These are phyloP conservation scores for Stereocaulon alpinum DNA, from an alignment of 495 filamentous ascomycete genomes.

Conservation along the genomic window DNA sequence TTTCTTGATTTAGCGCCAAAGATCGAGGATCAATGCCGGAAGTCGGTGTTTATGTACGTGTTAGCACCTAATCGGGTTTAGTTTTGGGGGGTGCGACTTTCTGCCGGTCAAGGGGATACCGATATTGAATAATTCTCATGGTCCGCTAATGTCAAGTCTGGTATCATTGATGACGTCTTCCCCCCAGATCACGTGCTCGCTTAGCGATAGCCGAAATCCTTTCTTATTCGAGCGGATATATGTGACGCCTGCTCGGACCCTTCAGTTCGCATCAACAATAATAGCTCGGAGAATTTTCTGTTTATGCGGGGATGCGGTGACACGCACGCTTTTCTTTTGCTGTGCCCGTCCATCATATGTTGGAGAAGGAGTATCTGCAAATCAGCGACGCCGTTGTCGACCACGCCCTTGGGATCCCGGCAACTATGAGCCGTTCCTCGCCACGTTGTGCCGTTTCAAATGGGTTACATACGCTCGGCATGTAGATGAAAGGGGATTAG, in stretches of 20 bases:
- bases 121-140: too few species aligned
- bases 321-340: background rate
- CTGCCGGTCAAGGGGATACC: too few species aligned
- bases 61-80: too few species aligned
- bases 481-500: background rate
- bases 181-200: background rate
- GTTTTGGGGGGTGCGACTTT: too few species aligned
- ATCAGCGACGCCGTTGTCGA: background rate
- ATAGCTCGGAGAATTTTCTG: constrained; percentile 1
- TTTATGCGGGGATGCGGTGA: constrained; percentile 4
- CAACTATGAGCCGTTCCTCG: background rate
- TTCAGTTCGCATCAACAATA: background rate
- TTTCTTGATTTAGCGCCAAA: too few species aligned
- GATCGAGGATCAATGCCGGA: too few species aligned
- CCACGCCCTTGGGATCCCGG: background rate
- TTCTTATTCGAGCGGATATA: background rate
- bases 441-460: background rate
- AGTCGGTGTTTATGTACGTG: too few species aligned
- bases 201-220: background rate
- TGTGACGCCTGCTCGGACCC: background rate
- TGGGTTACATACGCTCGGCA: background rate
- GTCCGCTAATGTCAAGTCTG: too few species aligned
- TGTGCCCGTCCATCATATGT: background rate
- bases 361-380: background rate
- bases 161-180: background rate